phyloP scores from a whole-genome alignment of 768 basidiomycete species.

The Suillus subalutaceus region DNA sequence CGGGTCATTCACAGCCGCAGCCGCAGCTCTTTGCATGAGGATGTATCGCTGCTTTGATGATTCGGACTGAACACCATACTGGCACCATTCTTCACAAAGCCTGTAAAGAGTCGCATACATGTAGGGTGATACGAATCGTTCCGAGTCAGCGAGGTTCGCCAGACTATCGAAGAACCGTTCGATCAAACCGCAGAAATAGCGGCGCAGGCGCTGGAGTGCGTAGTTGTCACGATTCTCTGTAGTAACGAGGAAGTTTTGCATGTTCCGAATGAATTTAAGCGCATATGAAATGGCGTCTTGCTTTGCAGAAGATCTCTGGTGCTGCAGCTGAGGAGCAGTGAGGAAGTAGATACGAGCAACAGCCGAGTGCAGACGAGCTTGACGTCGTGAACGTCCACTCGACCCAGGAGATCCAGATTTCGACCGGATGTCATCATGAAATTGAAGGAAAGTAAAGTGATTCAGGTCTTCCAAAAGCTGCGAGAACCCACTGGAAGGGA shows the following conservation, averaged over 20 bases:
- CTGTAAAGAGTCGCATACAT: slow-evolving; percentile 81
- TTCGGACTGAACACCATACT: slow-evolving; percentile 76
- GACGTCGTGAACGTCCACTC: slow-evolving; percentile 64
- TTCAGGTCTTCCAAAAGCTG: slow-evolving; percentile 85
- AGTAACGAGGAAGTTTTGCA: slow-evolving; percentile 74
- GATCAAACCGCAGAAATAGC: slow-evolving; percentile 89
- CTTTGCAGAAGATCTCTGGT: slow-evolving; percentile 67
- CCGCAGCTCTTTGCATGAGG: slow-evolving; percentile 69
- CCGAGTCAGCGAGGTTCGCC: slow-evolving; percentile 68
- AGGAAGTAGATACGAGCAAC: slow-evolving; percentile 89
- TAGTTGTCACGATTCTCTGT: slow-evolving; percentile 75
- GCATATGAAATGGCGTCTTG: slow-evolving; percentile 78
- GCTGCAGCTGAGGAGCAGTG: slow-evolving; percentile 75
- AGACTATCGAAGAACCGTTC: slow-evolving; percentile 84
- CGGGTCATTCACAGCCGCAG: slow-evolving; percentile 56
- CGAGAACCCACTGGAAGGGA: slow-evolving; percentile 76
- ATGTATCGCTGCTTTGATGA: slow-evolving; percentile 68
- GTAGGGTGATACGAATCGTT: slow-evolving; percentile 73
- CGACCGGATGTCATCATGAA: slow-evolving; percentile 68
- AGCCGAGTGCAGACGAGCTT: slow-evolving; percentile 81
- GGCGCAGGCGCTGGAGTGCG: slow-evolving; percentile 77
- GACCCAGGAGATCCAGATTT: slow-evolving; percentile 49
- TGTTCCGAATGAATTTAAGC: slow-evolving; percentile 85
- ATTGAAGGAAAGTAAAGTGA: slow-evolving; percentile 76
- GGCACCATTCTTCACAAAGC: slow-evolving; percentile 93